Percentiles rank a stretch among this genome's conserved stretches.
Conservation (phyloP, 768 basidiomycete species). For the Lactarius pseudohatsudake region DNA sequence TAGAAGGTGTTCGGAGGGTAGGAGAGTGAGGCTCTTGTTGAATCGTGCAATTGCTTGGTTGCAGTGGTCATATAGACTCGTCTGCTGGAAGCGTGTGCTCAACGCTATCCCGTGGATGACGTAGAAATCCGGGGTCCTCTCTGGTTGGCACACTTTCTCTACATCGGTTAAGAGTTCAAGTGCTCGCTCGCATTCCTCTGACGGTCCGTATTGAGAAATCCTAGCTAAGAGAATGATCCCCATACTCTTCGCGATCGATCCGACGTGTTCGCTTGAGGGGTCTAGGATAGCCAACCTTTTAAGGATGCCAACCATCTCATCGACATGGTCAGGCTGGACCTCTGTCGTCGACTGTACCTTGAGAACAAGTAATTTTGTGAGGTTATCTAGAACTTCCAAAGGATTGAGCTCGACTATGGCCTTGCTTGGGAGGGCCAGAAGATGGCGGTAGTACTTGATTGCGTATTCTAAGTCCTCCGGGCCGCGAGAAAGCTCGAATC, state of each 20-base stretch:
- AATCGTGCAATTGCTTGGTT: neutral
- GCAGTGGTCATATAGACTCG: slow-evolving; percentile 10
- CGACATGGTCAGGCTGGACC: neutral
- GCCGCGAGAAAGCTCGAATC: neutral
- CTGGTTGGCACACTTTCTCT: neutral
- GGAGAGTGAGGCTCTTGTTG: neutral
- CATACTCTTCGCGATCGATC: neutral
- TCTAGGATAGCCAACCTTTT: neutral
- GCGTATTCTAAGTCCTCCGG: neutral
- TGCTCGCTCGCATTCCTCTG: neutral
- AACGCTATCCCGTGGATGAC: neutral
- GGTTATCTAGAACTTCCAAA: slow-evolving; percentile 9
- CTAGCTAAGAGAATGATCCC: neutral
- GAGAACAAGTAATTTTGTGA: neutral
- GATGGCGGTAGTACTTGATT: slow-evolving; percentile 7
- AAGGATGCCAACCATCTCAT: neutral
- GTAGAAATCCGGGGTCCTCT: slow-evolving; percentile 9
- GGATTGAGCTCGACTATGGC: neutral
- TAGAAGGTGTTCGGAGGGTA: neutral
- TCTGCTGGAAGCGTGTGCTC: slow-evolving; percentile 10
- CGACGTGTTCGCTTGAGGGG: slow-evolving; percentile 4
- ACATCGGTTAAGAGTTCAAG: neutral
- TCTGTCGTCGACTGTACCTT: neutral
- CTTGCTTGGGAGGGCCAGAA: neutral
- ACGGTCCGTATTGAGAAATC: neutral